A percentile compares a stretch with the other conserved stretches of the same genome.
Conservation (phyloP, 2,329 filamentous ascomycete species). For the Verticillium tricorpus region DNA sequence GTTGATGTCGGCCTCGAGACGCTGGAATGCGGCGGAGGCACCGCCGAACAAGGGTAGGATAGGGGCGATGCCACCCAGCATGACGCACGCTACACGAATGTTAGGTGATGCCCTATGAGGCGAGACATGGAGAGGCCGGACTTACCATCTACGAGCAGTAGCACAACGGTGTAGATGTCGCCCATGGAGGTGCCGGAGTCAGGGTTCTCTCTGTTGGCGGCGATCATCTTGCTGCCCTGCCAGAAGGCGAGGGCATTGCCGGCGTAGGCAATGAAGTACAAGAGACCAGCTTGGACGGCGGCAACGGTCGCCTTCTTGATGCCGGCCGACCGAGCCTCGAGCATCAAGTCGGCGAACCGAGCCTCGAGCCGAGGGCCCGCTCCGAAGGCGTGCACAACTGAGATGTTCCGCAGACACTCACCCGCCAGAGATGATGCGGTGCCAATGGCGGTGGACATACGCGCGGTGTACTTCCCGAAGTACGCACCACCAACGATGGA, state of each 20-base stretch:
- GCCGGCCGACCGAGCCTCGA: constrained; percentile 39
- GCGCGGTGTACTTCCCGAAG: constrained; percentile 43
- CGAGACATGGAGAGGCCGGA: constrained; percentile 7
- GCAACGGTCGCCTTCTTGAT: constrained; percentile 52
- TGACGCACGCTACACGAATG: constrained; percentile 39
- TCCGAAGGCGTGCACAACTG: constrained; percentile 60
- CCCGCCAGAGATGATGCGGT: constrained; percentile 59
- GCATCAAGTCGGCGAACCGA: constrained; percentile 41
- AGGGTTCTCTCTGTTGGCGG: constrained; percentile 19
- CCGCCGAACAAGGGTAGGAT: constrained; percentile 53
- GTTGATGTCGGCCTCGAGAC: constrained; percentile 51
- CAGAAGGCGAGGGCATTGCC: constrained; percentile 63
- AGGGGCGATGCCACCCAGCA: constrained; percentile 54
- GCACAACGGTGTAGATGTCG: constrained; percentile 50
- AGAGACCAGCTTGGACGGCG: constrained; percentile 54
- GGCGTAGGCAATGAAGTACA: constrained; percentile 63
- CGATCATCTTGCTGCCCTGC: constrained; percentile 48
- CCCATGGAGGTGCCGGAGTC: constrained; percentile 35
- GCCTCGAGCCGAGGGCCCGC: constrained; percentile 54
- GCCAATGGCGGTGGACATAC: constrained; percentile 48
- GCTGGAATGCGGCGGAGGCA: constrained; percentile 49
- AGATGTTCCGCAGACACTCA: constrained; percentile 55
- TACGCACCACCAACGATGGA: constrained; percentile 50
- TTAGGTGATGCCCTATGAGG: neutral
- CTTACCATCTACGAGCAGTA: constrained; percentile 46